A percentile compares a stretch with the other conserved stretches of the same genome.
Conservation (phyloP, 768 basidiomycete species). For the Collybiopsis confluens region DNA sequence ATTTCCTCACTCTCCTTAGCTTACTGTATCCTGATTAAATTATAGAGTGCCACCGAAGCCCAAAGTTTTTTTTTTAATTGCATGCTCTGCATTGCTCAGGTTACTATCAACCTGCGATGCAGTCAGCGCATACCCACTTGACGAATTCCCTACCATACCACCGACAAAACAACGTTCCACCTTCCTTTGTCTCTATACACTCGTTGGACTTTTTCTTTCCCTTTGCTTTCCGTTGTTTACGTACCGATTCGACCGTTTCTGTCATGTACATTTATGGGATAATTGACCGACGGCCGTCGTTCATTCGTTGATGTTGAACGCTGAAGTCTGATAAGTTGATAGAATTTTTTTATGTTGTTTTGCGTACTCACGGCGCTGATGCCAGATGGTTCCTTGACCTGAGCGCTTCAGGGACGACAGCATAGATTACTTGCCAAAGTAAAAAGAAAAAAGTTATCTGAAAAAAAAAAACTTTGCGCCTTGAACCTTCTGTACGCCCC, state of each 20-base stretch:
- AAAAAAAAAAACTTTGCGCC: too few species aligned
- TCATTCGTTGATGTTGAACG: neutral
- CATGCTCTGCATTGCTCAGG: too few species aligned
- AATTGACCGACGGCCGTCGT: neutral
- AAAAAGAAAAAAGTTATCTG: too few species aligned
- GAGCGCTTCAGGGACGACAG: too few species aligned
- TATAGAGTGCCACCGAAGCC: neutral
- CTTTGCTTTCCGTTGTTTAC: neutral
- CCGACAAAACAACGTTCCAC: neutral
- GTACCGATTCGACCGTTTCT: neutral
- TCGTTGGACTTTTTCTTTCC: neutral
- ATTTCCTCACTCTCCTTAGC: neutral
- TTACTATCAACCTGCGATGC: too few species aligned
- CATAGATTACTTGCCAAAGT: too few species aligned
- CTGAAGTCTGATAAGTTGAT: too few species aligned
- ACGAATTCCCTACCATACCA: neutral
- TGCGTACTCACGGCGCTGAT: too few species aligned
- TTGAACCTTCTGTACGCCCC: too few species aligned
- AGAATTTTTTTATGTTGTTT: too few species aligned
- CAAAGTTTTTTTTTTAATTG: neutral
- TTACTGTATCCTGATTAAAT: neutral
- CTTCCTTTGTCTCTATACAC: neutral
- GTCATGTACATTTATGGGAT: neutral
- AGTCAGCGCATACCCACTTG: too few species aligned
- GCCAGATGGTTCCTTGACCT: too few species aligned